These are phyloP conservation scores for Phytophthora ohioensis DNA, from an alignment of 352 stramenopile species.

Conservation along the genomic window DNA sequence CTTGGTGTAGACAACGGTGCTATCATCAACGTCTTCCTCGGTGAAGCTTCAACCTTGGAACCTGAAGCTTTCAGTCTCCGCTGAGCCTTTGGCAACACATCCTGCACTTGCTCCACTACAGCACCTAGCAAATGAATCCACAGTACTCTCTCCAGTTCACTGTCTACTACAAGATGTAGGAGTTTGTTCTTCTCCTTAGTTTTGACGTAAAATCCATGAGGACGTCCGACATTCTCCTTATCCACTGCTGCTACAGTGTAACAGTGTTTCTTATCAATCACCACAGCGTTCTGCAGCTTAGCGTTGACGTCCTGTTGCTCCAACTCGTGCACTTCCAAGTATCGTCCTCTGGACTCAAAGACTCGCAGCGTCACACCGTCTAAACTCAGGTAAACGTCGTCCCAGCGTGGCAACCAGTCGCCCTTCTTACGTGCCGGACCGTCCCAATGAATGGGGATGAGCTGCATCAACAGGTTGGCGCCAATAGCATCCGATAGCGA, in stretches of 20 bases:
- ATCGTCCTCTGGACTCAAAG: constrained; percentile 74
- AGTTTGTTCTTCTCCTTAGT: constrained; percentile 64
- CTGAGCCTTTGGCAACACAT: constrained; percentile 48
- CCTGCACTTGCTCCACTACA: constrained; percentile 64
- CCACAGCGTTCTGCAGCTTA: constrained; percentile 4
- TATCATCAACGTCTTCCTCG: constrained; percentile 32
- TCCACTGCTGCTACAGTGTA: constrained; percentile 69
- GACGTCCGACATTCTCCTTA: constrained; percentile 63
- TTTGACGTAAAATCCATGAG: constrained; percentile 66
- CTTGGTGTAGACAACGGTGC: constrained; percentile 32
- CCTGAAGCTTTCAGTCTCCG: constrained; percentile 34
- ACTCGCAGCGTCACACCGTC: constrained; percentile 69
- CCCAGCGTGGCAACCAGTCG: constrained; percentile 84
- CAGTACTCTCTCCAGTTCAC: constrained; percentile 78
- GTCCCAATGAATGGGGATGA: constrained; percentile 78
- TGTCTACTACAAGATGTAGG: constrained; percentile 70
- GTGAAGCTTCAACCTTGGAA: constrained; percentile 23
- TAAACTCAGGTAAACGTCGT: constrained; percentile 73
- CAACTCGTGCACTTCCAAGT: constrained; percentile 52
- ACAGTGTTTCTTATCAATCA: constrained; percentile 48
- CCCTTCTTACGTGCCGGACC: constrained; percentile 71
- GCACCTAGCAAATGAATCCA: constrained; percentile 79
- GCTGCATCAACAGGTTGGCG: constrained; percentile 55
- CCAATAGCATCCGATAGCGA: constrained; percentile 30
- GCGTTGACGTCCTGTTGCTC: constrained; percentile 40